A percentile compares a stretch with the other conserved stretches of the same genome.
phyloP scores from a whole-genome alignment of 2,329 filamentous ascomycete species.

The Sclerotiophoma versabilis region DNA sequence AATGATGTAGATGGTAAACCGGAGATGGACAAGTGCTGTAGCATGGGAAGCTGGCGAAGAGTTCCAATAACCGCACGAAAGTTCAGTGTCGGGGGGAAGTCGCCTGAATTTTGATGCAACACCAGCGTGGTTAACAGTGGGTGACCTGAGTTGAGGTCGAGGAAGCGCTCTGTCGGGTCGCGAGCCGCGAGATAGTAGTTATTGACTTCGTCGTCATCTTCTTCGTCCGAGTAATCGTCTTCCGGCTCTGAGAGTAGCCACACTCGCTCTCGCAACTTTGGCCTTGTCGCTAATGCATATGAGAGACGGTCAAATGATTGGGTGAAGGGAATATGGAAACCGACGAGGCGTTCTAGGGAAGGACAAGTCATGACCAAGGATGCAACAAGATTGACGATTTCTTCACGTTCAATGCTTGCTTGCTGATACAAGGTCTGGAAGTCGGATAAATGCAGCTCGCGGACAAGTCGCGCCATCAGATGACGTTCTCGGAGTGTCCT shows the following conservation, averaged over 20 bases:
- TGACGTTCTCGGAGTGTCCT: conserved; percentile 62
- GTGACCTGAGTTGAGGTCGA: conserved; percentile 62
- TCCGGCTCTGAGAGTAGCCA: conserved; percentile 58
- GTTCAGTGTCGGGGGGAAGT: conserved; percentile 53
- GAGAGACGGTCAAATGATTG: conserved; percentile 63
- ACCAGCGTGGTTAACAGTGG: conserved; percentile 61
- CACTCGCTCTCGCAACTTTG: conserved; percentile 61
- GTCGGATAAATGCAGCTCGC: conserved; percentile 61
- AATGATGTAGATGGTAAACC: conserved; percentile 62
- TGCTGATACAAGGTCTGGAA: conserved; percentile 52
- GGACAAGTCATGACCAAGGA: conserved; percentile 67
- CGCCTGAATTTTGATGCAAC: conserved; percentile 50
- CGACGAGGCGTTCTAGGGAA: conserved; percentile 62
- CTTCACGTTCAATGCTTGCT: conserved; percentile 53
- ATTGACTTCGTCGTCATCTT: conserved; percentile 38
- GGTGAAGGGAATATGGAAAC: conserved; percentile 61
- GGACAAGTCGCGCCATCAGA: conserved; percentile 60
- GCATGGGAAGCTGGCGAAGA: conserved; percentile 59
- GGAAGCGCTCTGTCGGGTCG: conserved; percentile 60
- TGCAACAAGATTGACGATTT: conserved; percentile 60
- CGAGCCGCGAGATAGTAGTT: conserved; percentile 50
- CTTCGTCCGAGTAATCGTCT: conserved; percentile 37
- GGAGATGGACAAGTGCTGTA: conserved; percentile 63
- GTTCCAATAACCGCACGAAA: conserved; percentile 63
- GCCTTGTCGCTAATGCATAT: conserved; percentile 63